phyloP scores from a whole-genome alignment of 345 rosid species.

The Murraya paniculata region DNA sequence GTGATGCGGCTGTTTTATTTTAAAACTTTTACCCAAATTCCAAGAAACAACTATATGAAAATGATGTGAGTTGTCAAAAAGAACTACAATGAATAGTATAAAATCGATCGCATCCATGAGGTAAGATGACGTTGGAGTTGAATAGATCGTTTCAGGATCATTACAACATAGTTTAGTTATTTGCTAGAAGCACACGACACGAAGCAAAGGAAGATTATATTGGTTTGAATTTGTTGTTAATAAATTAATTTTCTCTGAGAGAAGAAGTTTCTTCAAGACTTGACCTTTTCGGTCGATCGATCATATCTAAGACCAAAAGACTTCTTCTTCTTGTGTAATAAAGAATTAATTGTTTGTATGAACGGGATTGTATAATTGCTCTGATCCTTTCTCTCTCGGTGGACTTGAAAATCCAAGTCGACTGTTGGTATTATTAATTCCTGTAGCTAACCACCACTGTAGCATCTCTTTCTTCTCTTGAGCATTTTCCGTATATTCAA shows the following conservation, averaged over 20 bases:
- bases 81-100: background rate
- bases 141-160: background rate
- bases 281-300: background rate
- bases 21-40: no score
- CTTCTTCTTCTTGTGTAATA: background rate
- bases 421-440: background rate
- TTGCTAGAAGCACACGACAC: no score
- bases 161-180: no score
- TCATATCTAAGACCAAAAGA: background rate
- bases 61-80: background rate
- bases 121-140: background rate
- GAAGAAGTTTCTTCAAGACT: background rate
- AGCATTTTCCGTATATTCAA: no score
- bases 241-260: background rate
- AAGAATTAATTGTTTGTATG: background rate
- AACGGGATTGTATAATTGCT: background rate
- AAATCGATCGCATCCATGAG: background rate
- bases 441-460: background rate
- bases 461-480: no score
- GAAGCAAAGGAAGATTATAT: no score
- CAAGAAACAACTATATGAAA: no score
- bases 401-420: background rate
- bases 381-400: background rate
- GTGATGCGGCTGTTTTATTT: no score
- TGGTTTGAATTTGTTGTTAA: no score